Base-by-base conservation (phyloP, 495 filamentous ascomycete species). In the Penicillium silybi region DNA sequence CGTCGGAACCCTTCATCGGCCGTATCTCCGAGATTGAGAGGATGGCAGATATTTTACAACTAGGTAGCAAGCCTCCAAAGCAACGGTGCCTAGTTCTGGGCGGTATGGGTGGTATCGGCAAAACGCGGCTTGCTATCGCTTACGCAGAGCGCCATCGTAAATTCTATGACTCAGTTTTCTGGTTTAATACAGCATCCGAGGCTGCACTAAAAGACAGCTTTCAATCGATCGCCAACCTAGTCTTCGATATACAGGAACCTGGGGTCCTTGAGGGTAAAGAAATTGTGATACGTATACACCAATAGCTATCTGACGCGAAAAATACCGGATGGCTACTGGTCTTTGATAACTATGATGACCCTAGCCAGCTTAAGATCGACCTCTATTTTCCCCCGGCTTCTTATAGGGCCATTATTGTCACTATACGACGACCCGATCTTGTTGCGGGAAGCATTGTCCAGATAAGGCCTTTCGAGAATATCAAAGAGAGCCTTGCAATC, bases 51-150 rank as follows among this genome's bases (percentile, higher is more conserved):
- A 8, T 17, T 27, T 20, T 48, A 13, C 38, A 53, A 1, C 25
- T 25, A 16, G 2, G 0, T 37, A 3, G 11, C 10, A 11, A 0
- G 2, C 3, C 39, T 32, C 46, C 19, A 32, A 45, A 44, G 11
- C 40, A 48, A 22, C 52, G 10, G 27, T 40, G 45, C 11, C 32
- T 54, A 6, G 0, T 54, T 40, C 45, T 54, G n/a, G 46, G 27
- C 4, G 52, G 52, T 8, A 37, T 32, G 32, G 51, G 56, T 37
- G 56, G 56, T 17, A 34, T 54, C 6, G 56, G 56, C 39, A 58
- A 58, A 29, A 54, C 51, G 29, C 43, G 44, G 47, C 56, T 58
- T 51, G 47, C 56, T 9, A 54, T 58, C 9, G 43, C 56, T 7
- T 52, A 48, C 29, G 44, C 56, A 26, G 23, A 54, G 25, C 46